Evolutionary conservation across 805 yeast species (phyloP).

Genomic region (Wickerhamomyces subpelliculosus): DNA sequence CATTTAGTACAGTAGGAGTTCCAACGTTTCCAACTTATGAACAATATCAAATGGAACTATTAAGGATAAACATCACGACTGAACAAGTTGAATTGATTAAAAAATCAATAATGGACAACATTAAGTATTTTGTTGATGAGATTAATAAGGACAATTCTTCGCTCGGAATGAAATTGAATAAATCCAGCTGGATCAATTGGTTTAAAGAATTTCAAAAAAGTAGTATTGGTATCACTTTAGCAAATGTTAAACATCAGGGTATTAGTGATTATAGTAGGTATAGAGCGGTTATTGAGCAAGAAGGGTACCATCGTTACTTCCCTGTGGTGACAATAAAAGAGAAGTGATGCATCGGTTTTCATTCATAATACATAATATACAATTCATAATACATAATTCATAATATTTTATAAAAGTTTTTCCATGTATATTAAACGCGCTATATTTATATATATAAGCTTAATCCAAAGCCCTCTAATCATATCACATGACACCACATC

Average conservation of each 20-base stretch:
- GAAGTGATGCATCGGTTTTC: no score
- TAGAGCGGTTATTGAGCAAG: constrained; percentile 21
- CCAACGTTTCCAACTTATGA: constrained; percentile 49
- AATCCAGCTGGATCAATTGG: constrained; percentile 24
- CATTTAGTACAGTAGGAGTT: constrained; percentile 72
- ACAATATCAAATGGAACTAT: constrained; percentile 17
- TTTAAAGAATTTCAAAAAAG: constrained; percentile 24
- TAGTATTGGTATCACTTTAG: constrained; percentile 20
- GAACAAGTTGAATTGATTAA: constrained; percentile 2
- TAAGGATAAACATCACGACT: constrained; percentile 11
- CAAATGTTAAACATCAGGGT: constrained; percentile 4
- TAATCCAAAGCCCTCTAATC: not conserved
- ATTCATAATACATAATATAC: no score
- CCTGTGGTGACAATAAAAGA: constrained; percentile 28
- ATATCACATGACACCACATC: no score
- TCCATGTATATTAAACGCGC: no score
- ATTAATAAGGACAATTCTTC: constrained; percentile 17
- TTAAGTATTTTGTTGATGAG: constrained; percentile 9
- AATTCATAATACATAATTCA: no score
- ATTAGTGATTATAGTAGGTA: not conserved
- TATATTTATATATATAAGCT: no score
- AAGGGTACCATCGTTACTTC: constrained; percentile 39
- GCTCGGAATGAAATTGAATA: constrained; percentile 21
- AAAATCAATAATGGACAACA: constrained; percentile 1
- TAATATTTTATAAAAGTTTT: no score